Evolutionary conservation across 1,284 basidiomycete species (phyloP), one percentile per base, ranked within the genome.

Genomic region (Athelia psychrophila): DNA sequence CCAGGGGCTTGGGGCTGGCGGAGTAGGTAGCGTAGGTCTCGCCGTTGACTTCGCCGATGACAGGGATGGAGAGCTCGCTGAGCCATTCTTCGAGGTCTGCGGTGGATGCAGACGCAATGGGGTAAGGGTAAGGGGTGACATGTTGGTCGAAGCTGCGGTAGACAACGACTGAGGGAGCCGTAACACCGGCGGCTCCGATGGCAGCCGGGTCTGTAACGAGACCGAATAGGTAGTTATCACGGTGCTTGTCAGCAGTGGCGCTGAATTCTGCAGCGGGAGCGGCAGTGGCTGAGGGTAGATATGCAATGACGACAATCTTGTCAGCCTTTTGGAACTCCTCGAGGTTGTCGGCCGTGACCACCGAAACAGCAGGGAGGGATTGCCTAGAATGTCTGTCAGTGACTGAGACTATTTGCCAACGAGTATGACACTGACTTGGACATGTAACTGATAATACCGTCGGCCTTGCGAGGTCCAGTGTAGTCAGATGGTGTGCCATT

Each of bases 361-460:
- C 78, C 4, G 92, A 87, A 47, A 99, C 87, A 38, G 97, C 93
- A n/a, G 97, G 97, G 18, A 99, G 84, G 9, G 92, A 86, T 81
- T 98, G 97, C 69, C 92, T 95, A 59, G 49, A 57, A 53, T 13
- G 54, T 47, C 44, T 13, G 44, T 22, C 2, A 35, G 22, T 19
- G 42, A 3, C 19, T 20, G 22, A 22, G 40, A 38, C 49, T 15
- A 20, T 18, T 9, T 18, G 8, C 15, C 25, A 25, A 12, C 40
- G 9, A 33, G n/a, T 18, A 30, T 19, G 20, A 15, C 19, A 76
- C 88, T 62, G 59, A 95, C 95, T 99, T 98, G 78, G 84, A 72
- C 97, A 99, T 98, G 80, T 98, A 98, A 68, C 86, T 88, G 69
- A 98, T 78, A 65, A 99, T 99, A 27, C 97, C 96, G 60, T 99